Evolutionary conservation across 192 early-diverging fungal genomes (phyloP), one percentile per base, ranked within the genome.

Genomic region (Umbelopsis ramanniana): DNA sequence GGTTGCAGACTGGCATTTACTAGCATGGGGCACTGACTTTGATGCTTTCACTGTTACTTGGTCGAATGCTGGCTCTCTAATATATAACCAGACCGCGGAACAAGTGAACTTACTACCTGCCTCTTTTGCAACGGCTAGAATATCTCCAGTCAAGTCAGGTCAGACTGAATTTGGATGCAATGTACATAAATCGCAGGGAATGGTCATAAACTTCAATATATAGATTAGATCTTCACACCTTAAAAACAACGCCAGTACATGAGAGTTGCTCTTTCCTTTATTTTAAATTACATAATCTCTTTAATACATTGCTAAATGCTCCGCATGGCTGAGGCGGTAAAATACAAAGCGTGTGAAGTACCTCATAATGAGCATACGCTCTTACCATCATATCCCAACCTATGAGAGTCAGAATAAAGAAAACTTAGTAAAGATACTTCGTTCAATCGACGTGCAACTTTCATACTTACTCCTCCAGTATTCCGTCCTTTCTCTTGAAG

Each of bases 21-120:
- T 79, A 46, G 72, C 68, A 6, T 79, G 77, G 77, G 77, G 77
- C 26, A 67, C 70, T 2, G 67, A 55, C 33, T 29, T 67, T 15
- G 77, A 74, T 23, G 19, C 68, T 11, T 66, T 71, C 3, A 43
- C 43, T 6, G 35, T 79, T 12, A 15, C 37, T 22, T 79, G 77
- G 77, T 52, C 74, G 26, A 40, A 73, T 45, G 77, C 50, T 19
- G 21, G 7, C 9, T 35, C 71, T 11, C 15, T 19, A 2, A 29
- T 21, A 52, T 67, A 40, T 63, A 69, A 40, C 17, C 9, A 52
- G 17, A 6, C 3, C 7, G 46, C 69, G 5, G 19, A 45, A 4
- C 69, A 67, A 26, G 29, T 79, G 9, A 17, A 52, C 0, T 26
- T 79, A 6, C 71, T 72, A 6, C 77, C 77, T 3, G 77, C 77